Evolutionary conservation across 1,284 basidiomycete species (phyloP), one percentile per base, ranked within the genome.

Genomic region (Pseudozyma tsukubaensis): DNA sequence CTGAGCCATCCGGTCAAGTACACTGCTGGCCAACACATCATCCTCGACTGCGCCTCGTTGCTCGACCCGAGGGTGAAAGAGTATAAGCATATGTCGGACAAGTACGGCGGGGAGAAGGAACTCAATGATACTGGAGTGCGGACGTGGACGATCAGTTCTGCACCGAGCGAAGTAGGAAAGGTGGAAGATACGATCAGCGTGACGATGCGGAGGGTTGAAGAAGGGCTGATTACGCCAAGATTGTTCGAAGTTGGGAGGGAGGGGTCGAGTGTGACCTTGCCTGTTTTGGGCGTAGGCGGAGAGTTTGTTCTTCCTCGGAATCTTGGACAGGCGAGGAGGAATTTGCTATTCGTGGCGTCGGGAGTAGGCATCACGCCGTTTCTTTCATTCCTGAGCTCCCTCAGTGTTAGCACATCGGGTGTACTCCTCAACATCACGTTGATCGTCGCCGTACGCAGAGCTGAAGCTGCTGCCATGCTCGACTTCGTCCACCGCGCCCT

Each of bases 51-150:
- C 44, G 35, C 43, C 35, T 52, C 49, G 21, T 36, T 70, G 10
- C 52, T 70, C 21, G 55, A 59, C 34, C 14, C 59, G 1, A 44
- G 58, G 9, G 62, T 71, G 16, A 67, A 57, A 39, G 52, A 63
- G 59, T 75, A 75, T 50, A 63, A 66, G 16, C 72, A 75, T 53
- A 75, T 71, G 72, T 61, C 67, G 18, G 58, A 66, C 16, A 63
- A 64, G n/a, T 21, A 18, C 12, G 67, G 67, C 4, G 72, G 72
- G 8, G 72, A 75, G 29, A 55, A 61, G 32, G 72, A 75, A 40
- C 53, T 75, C 12, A 75, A 75, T 50, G 72, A 75, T 40, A 34
- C 49, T 3, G 72, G 72, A 10, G 40, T 71, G 14, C 43, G 72
- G 0, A 67, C 67, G 3, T 75, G 72, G 72, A 75, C 63, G 32